Percentiles rank a stretch among this genome's conserved stretches.
phyloP scores from a whole-genome alignment of 2,329 filamentous ascomycete species.

The Verticillium nubilum region DNA sequence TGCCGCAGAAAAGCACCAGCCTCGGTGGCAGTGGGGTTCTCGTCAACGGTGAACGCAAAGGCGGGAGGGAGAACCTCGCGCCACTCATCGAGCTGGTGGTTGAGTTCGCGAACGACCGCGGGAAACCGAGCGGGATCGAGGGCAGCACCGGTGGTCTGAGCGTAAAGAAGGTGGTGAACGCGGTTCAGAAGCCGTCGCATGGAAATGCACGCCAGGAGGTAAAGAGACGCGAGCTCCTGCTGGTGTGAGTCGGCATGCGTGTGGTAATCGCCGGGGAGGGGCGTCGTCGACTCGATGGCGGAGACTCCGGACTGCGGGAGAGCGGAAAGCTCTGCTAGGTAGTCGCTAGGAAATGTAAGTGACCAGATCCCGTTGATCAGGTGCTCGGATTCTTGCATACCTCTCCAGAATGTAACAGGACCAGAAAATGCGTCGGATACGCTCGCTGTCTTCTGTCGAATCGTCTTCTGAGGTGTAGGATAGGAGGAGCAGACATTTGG shows the following conservation, averaged over 20 bases:
- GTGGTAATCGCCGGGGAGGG: constrained; percentile 39
- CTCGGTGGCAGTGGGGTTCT: constrained; percentile 25
- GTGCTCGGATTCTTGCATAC: constrained; percentile 18
- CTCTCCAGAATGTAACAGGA: constrained; percentile 50
- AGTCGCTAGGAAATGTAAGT: constrained; percentile 30
- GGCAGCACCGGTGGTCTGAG: constrained; percentile 35
- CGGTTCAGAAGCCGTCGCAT: constrained; percentile 42
- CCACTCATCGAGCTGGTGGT: constrained; percentile 45
- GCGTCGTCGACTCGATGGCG: constrained; percentile 43
- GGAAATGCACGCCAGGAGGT: constrained; percentile 48
- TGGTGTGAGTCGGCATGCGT: constrained; percentile 32
- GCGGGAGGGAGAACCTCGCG: constrained; percentile 37
- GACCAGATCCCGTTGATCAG: too few species aligned
- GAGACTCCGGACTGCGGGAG: constrained; percentile 45
- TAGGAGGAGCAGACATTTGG: constrained; percentile 43
- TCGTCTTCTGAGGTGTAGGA: constrained; percentile 32
- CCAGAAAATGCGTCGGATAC: constrained; percentile 47
- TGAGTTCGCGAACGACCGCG: constrained; percentile 39
- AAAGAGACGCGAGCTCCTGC: constrained; percentile 43
- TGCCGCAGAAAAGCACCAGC: constrained; percentile 44
- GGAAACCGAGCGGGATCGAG: constrained; percentile 40
- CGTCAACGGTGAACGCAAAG: constrained; percentile 33
- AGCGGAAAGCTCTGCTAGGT: constrained; percentile 45
- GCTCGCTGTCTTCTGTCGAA: constrained; percentile 35
- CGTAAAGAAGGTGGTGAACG: constrained; percentile 44